Conservation (phyloP, 1,284 basidiomycete species). For the Heliocybe sulcata region DNA sequence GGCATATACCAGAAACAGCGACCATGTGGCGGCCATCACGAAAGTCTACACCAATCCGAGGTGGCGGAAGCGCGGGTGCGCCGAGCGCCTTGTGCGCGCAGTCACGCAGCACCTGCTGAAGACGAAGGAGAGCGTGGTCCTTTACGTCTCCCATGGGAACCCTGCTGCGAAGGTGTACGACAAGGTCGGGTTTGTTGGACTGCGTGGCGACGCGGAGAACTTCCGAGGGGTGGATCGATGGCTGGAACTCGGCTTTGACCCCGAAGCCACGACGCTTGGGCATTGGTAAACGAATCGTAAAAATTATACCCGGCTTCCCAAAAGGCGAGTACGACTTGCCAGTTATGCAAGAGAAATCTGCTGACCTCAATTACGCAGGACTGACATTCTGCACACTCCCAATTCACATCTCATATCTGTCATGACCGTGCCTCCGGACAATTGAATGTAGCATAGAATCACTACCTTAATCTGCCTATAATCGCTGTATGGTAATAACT, state of each 20-base stretch:
- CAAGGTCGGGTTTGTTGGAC: constrained; percentile 52
- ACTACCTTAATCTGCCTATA: too few relatives aligned
- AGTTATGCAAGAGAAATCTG: too few relatives aligned
- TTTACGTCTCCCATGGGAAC: constrained; percentile 52
- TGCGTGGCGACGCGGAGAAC: constrained; percentile 22
- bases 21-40: constrained; percentile 48
- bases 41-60: constrained; percentile 54
- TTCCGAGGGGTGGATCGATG: constrained; percentile 42
- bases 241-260: constrained; percentile 58
- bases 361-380: too few relatives aligned
- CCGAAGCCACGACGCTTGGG: constrained; percentile 35
- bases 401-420: too few relatives aligned
- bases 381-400: too few relatives aligned
- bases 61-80: constrained; percentile 45
- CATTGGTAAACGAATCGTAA: constrained; percentile 39
- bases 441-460: too few relatives aligned
- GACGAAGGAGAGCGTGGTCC: constrained; percentile 34
- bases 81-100: constrained; percentile 45
- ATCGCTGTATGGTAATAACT: background rate
- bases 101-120: constrained; percentile 21
- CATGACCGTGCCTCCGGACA: too few relatives aligned
- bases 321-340: too few relatives aligned
- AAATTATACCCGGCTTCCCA: background rate
- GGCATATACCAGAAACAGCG: constrained; percentile 49
- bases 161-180: constrained; percentile 49